Base-by-base conservation (phyloP, 345 rosid species). In the Pistacia atlantica region DNA sequence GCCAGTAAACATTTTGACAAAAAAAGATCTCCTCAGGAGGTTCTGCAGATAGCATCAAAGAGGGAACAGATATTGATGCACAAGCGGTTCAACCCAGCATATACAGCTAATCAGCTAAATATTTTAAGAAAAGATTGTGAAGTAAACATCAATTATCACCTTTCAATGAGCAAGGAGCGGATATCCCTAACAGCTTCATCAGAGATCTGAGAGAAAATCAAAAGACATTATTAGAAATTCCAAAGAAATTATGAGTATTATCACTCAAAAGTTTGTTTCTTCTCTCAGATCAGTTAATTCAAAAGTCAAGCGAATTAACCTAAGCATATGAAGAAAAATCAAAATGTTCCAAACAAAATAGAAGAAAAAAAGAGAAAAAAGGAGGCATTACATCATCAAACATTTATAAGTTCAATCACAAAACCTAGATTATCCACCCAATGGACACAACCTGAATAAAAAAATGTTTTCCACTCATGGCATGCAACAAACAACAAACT, bases 181-280 rank as follows among this genome's bases (percentile, higher is more conserved):
- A 96, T 90, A 76, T 86, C 93, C 75, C 77, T 83, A 74, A 90
- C 88, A 85, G 99, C 99, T 86, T 90, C 97, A 75, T 93, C 89
- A 75, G 98, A 93, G 67, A 96, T 88, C 99, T 96, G 84, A 77
- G 74, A 78, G 48, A 78, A 48, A 74, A 78, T 31, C 74, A 76
- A 78, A 59, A 73, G 60, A 74, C 57, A 67, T 72, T 37, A 64
- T 76, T 38, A 58, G 28, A 63, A 79, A 61, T 65, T 58, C 31
- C 33, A 63, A 35, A 12, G 25, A 62, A 28, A 73, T 37, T 49
- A 51, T 31, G 31, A 31, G 18, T 73, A 45, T 16, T 48, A 49
- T 18, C 61, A 73, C 25, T 38, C 17, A 31, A 49, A 49, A 48
- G 61, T 63, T 33, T 8, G 48, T 18, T 25, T 65, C 69, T 62